Evolutionary conservation across 306 rosid genomes (phyloP), one percentile per base, ranked within the genome.

Genomic region (Hippophae tibetana): DNA sequence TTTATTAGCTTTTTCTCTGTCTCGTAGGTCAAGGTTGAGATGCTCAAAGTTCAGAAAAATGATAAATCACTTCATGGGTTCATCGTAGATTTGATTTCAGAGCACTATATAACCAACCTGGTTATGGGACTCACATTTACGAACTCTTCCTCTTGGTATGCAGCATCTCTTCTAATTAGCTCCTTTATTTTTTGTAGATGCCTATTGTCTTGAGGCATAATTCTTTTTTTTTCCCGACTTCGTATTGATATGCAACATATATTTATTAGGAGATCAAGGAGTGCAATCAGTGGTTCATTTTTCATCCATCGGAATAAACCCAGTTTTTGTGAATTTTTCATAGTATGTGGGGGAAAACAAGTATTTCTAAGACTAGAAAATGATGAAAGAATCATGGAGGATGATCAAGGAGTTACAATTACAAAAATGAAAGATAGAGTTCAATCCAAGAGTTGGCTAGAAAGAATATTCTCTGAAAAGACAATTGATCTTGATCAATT

Each of bases 341-440:
- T 86, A 47, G 56, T 90, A 57, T 82, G 86, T 68, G 86, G 81
- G 41, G 97, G 95, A n/a, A 84, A 81, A 31, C 90, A 86, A 72
- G 82, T 90, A 11, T 74, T 71, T 56, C 78, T 81, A 0, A 77
- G 64, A 68, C 85, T 72, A 49, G 75, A 61, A 8, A 79, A 71
- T 53, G 88, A 82, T 60, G 81, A 78, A 56, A 79, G 70, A 72
- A 77, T 79, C 63, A 69, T 81, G 83, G 94, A 79, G 59, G 86
- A 85, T 68, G 88, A 77, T 57, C 62, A 76, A 51, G 90, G 87
- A 41, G 75, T 77, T 10, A 72, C 60, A 72, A 81, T 81, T 57
- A 81, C 78, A 2, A 81, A 47, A 66, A 47, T 54, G 52, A 82
- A 71, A 72, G 89, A 79, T 11, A 82, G 72, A 67, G 6, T 46